Evolutionary conservation across 306 rosid species (phyloP), one percentile per base, ranked within the genome.

Genomic region (Vicia faba): DNA sequence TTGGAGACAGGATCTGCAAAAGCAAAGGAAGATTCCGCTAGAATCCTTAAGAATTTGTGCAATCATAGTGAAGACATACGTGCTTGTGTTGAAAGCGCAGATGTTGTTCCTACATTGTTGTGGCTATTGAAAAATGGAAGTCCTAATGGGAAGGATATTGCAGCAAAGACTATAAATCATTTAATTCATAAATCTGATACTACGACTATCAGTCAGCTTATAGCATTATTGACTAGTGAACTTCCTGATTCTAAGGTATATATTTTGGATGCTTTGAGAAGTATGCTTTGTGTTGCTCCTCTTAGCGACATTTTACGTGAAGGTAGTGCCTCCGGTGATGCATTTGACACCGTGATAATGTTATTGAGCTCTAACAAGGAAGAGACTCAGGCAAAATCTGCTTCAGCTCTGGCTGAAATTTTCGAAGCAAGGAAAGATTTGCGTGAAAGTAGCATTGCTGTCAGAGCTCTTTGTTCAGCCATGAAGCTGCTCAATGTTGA

Each of bases 1-100:
- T 82, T 93, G 55, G 98, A 93, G 87, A 81, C 96, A 11, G 98
- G 97, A 73, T 88, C 97, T 38, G 91, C 83, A 71, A 92, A 92
- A 79, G 98, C 98, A 46, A 92, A 92, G 85, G 98, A 92, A 86
- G 98, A 92, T 77, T 92, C 98, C 13, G 98, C 98, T 45, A 80
- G 88, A 64, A 92, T 92, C 77, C 96, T 92, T 69, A 83, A 93
- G 81, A 92, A 92, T 54, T 79, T 92, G n/a, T 92, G 98, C 88
- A 92, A 92, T 81, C 98, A 92, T 75, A 92, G 98, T 20, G 98
- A 92, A 89, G 98, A 92, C 79, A 89, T 92, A 66, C 93, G 98
- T 29, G 98, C 98, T 12, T 92, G 98, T 75, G 98, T 92, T 72
- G 98, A 92, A 87, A 92, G 98, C 54, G 96, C 98, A 40, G 93